Percentiles rank a stretch among this genome's conserved stretches.
These are phyloP conservation scores for Dothistroma septosporum DNA, from an alignment of 2,329 filamentous ascomycete genomes.

Conservation along the genomic window DNA sequence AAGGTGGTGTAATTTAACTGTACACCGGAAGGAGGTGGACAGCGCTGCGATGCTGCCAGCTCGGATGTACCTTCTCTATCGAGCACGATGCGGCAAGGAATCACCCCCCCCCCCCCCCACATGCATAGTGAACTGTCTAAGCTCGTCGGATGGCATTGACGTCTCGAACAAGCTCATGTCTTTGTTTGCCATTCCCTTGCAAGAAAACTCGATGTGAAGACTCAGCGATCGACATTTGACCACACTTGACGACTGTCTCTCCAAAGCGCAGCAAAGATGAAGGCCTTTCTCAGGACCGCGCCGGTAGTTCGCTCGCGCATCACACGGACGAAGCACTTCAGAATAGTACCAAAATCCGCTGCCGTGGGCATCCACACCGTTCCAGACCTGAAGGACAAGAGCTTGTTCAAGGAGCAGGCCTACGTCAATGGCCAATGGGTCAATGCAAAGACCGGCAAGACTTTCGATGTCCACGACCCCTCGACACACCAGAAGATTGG, in stretches of 20 bases:
- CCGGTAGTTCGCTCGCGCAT: slow-evolving; percentile 23
- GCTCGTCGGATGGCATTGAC: neutral
- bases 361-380: slow-evolving; percentile 16
- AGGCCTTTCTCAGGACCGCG: slow-evolving; percentile 21
- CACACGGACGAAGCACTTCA: slow-evolving; percentile 19
- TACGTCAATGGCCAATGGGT: slow-evolving; percentile 96
- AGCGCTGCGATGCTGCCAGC: neutral
- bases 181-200: neutral
- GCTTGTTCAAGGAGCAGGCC: slow-evolving; percentile 73
- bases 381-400: slow-evolving; percentile 45
- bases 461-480: slow-evolving; percentile 86
- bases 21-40: neutral
- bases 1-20: no score
- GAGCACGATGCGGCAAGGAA: neutral
- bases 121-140: neutral
- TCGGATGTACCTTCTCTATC: neutral
- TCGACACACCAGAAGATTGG: slow-evolving; percentile 77
- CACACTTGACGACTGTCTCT: neutral
- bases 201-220: neutral
- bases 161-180: neutral
- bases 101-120: neutral
- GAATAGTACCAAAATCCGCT: slow-evolving; percentile 20
- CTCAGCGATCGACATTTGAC: neutral
- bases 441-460: slow-evolving; percentile 77
- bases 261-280: slow-evolving; percentile 12